phyloP scores from a whole-genome alignment of 768 basidiomycete species.

The Suillus variegatus region DNA sequence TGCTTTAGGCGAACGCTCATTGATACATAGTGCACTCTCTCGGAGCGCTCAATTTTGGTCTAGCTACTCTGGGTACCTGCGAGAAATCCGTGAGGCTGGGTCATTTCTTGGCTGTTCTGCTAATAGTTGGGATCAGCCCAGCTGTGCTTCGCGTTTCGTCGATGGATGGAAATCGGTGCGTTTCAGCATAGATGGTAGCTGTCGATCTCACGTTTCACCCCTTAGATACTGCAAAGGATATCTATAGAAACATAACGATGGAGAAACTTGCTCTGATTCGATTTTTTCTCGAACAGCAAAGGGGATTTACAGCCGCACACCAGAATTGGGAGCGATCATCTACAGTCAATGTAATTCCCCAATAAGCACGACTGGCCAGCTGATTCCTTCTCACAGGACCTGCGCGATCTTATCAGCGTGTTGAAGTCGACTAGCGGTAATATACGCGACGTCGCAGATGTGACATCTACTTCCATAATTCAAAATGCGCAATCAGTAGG shows the following conservation, averaged over 20 bases:
- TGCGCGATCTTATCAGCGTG: slow-evolving; percentile 26
- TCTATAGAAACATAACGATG: slow-evolving; percentile 65
- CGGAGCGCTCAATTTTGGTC: slow-evolving; percentile 85
- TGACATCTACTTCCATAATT: slow-evolving; percentile 13
- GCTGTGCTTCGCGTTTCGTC: slow-evolving; percentile 72
- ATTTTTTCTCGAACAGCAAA: slow-evolving; percentile 48
- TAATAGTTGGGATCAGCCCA: slow-evolving; percentile 52
- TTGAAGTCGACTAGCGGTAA: slow-evolving; percentile 20
- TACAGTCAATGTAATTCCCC: background rate
- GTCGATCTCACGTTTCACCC: slow-evolving; percentile 12
- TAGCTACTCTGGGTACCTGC: slow-evolving; percentile 80
- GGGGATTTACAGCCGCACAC: slow-evolving; percentile 27
- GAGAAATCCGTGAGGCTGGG: slow-evolving; percentile 66
- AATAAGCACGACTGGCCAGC: background rate
- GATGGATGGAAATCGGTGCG: slow-evolving; percentile 75
- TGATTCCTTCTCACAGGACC: slow-evolving; percentile 23
- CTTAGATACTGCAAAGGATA: slow-evolving; percentile 60
- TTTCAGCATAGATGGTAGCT: background rate
- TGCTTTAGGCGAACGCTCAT: slow-evolving; percentile 9
- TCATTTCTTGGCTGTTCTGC: slow-evolving; percentile 9
- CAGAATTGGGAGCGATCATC: slow-evolving; percentile 30
- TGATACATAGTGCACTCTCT: slow-evolving; percentile 57
- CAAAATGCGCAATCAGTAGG: slow-evolving; percentile 24
- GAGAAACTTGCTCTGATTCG: slow-evolving; percentile 56
- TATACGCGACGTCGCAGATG: slow-evolving; percentile 25